Base-by-base conservation (phyloP, 148 eudicot genomes). In the Salicornia ramosissima region DNA sequence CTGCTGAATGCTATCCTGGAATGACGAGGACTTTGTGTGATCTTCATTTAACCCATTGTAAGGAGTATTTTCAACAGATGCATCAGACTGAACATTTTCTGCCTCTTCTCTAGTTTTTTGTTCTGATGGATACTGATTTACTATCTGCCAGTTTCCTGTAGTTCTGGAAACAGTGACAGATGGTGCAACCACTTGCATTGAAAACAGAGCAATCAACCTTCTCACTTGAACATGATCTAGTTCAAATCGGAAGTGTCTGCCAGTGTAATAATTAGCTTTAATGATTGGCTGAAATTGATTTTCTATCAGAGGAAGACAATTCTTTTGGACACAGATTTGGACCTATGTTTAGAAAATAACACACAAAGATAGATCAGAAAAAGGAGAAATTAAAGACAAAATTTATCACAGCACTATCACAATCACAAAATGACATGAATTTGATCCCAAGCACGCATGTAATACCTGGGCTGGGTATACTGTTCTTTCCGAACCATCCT, bases 391-490 rank as follows among this genome's bases (percentile, higher is more conserved):
- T 45, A 69, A 51, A 34, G 57, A 16, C 60, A 6, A 6, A 61
- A 50, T 22, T 43, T n/a, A n/a, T 46, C 59, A 43, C 25, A 19
- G 55, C 66, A 55, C 64, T 39, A 14, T 29, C 46, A 25, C 63
- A 52, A 25, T 31, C 25, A 11, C 15, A 24, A 50, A 69, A 63
- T 36, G 54, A 52, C 45, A 67, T 59, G 39, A 47, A 67, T 31
- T n/a, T 42, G 0, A 25, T 29, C 53, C 56, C 55, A 43, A 56
- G 64, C 51, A 52, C 71, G 18, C 47, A n/a, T 13, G 69, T 9
- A 47, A 56, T 81, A 91, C 97, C 95, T 91, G 97, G 30, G 97
- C 97, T 71, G 94, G 97, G 69, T 56, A 91, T 29, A 30, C 47
- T 29, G 97, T 88, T 80, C 72, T 83, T 45, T 81, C 75, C 15